Conservation (phyloP, 441 rosid species). For the Sinapis alba region DNA sequence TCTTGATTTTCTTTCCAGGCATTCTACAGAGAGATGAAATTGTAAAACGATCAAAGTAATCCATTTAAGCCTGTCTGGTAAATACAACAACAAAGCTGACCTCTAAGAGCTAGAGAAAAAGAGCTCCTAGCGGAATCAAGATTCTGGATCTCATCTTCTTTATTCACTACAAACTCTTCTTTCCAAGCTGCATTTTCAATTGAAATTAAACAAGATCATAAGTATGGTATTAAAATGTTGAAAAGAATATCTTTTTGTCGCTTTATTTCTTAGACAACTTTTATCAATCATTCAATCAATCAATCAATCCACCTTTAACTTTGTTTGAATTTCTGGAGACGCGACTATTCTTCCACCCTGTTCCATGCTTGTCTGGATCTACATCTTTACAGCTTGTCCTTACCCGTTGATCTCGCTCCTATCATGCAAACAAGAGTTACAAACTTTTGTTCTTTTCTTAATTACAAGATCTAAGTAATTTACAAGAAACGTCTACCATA, state of each 20-base stretch:
- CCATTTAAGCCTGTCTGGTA: too few relatives aligned
- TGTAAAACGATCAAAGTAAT: background rate
- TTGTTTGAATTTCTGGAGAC: constrained; percentile 60
- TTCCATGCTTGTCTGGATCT: constrained; percentile 56
- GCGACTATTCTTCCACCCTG: constrained; percentile 55
- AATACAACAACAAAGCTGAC: constrained; percentile 34
- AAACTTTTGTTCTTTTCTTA: background rate
- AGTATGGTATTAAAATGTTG: too few relatives aligned
- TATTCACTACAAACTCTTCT: constrained; percentile 47
- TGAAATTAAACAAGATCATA: background rate
- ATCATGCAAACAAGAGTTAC: constrained; percentile 36
- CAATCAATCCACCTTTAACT: constrained; percentile 52
- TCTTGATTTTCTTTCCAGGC: constrained; percentile 82
- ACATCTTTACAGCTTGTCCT: constrained; percentile 55
- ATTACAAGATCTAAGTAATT: constrained; percentile 15
- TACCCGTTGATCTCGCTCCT: constrained; percentile 56
- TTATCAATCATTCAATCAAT: background rate
- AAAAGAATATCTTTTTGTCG: background rate
- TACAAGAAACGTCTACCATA: background rate
- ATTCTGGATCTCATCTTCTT: constrained; percentile 52
- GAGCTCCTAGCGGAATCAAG: constrained; percentile 84
- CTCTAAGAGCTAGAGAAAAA: constrained; percentile 85
- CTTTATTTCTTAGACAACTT: constrained; percentile 15
- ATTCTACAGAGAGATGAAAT: constrained; percentile 47
- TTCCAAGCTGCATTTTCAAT: constrained; percentile 49